Evolutionary conservation across 129 eudicot genomes (phyloP).

Genomic region (Lactuca saligna): DNA sequence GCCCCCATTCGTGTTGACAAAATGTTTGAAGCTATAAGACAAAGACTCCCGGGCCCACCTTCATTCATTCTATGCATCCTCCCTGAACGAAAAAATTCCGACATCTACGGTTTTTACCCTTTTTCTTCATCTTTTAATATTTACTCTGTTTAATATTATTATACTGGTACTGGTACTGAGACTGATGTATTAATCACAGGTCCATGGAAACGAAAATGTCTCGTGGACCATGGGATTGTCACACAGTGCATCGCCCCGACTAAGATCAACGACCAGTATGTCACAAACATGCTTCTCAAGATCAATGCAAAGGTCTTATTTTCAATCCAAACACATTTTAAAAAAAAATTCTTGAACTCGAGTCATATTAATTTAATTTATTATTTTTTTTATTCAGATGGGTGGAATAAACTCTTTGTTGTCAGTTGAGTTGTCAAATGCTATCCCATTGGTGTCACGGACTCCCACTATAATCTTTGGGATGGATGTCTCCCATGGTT

Average conservation of each 20-base stretch:
- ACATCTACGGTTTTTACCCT: constrained; percentile 40
- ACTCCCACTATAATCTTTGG: constrained; percentile 66
- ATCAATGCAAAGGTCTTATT: constrained; percentile 68
- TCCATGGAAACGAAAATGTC: constrained; percentile 70
- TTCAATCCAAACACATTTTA: neutral
- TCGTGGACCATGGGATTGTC: constrained; percentile 56
- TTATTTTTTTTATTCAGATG: constrained; percentile 42
- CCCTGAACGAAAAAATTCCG: constrained; percentile 52
- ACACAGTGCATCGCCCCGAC: constrained; percentile 84
- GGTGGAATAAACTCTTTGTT: constrained; percentile 76
- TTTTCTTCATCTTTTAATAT: neutral
- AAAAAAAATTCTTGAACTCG: neutral
- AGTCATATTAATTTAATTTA: neutral
- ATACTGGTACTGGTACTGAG: too few species aligned
- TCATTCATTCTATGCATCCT: constrained; percentile 56
- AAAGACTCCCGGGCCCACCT: constrained; percentile 58
- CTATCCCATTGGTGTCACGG: constrained; percentile 56
- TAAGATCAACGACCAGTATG: constrained; percentile 66
- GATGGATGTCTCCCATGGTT: constrained; percentile 87
- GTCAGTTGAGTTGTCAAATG: constrained; percentile 35
- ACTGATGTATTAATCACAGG: constrained; percentile 32
- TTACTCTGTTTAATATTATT: neutral
- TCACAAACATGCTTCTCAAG: constrained; percentile 68
- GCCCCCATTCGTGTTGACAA: constrained; percentile 67
- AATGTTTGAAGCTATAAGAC: constrained; percentile 51